Base-by-base conservation (phyloP, 2,329 filamentous ascomycete genomes). In the Hansfordia pulvinata region DNA sequence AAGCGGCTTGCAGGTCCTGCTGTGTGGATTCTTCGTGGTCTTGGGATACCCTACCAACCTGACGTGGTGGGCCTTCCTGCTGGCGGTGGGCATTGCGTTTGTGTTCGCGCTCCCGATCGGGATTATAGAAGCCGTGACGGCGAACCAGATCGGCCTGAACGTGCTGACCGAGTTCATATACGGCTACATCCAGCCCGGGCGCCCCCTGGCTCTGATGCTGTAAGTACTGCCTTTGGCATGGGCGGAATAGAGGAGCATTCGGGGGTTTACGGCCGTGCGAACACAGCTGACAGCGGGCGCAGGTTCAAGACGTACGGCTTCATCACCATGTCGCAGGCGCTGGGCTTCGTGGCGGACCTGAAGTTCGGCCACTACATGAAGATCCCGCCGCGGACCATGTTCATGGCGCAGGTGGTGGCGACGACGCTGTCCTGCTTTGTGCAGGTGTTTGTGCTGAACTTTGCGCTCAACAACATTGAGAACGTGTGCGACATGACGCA, bases 331-430 rank as follows among this genome's bases (percentile, higher is more conserved):
- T 69, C 64, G 2, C 73, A 79, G 47, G 68, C 71, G 0, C 58
- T 79, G 19, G 64, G 59, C 37, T 80, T 80, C 41, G 60, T 71
- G 8, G 58, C 67, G 6, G 76, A 80, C 40, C 57, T 80, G 35
- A 80, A 80, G 42, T 70, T 78, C 23, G 76, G 70, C 5, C 76
- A 81, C 43, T 82, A 82, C 54, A 80, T 82, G 73, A 73, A 73
- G 48, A 69, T 72, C 8, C 74, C 75, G 0, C 74, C 72, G 10
- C 59, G 70, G 11, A 74, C 69, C 10, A 75, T 77, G 55, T 80
- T 80, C 50, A 60, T 66, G 50, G 61, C 63, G 4, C 75, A 80
- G 44, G 62, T 78, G 4, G 63, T 75, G 2, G 73, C 75, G 6
- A 76, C 73, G 0, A 66, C 76, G 1, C 62, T 76, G 41, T 73